Evolutionary conservation across 768 basidiomycete species (phyloP), one percentile per base, ranked within the genome.

Genomic region (Rhizopogon roseolus): DNA sequence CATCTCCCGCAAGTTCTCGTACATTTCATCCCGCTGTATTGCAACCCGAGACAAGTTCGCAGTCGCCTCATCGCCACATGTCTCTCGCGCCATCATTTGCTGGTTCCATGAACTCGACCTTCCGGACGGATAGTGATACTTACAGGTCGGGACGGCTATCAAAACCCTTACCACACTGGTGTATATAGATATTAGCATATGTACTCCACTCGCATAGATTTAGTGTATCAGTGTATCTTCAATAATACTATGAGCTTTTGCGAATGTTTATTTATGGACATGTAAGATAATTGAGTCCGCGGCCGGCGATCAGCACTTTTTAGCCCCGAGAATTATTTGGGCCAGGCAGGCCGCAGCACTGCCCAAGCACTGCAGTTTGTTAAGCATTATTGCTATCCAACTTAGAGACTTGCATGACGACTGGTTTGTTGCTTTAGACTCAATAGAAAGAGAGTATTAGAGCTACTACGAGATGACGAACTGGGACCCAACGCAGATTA

Each of bases 401-500:
- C 34, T 22, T 25, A 32, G 25, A 37, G 38, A 40, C 36, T 9
- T 45, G 32, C 49, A 49, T 36, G 29, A 55, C 32, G 13, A 45
- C 54, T 11, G 27, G 34, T 14, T 11, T 25, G 17, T 42, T 16
- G 36, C 22, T 44, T 29, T 3, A 22, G 22, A 22, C 34, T 36
- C 5, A 36, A 13, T 13, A 36, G 34, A 36, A 36, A 36, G 34
- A 36, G 10, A 36, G 29, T 32, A 29, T 29, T 9, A 29, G 34
- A 11, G 34, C 34, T 34, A 22, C 41, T 27, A 41, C 32, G 27
- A 25, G 7, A 71, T 69, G 68, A 54, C 60, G 27, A 56, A 28
- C 48, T 69, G 70, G 69, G 65, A 70, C 50, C 59, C 65, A 8
- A 60, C 54, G 51, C 64, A 64, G 46, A 62, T 64, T 59, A 71